Conservation (phyloP, 1,139 yeast species). For the Ogataea hybrid region DNA sequence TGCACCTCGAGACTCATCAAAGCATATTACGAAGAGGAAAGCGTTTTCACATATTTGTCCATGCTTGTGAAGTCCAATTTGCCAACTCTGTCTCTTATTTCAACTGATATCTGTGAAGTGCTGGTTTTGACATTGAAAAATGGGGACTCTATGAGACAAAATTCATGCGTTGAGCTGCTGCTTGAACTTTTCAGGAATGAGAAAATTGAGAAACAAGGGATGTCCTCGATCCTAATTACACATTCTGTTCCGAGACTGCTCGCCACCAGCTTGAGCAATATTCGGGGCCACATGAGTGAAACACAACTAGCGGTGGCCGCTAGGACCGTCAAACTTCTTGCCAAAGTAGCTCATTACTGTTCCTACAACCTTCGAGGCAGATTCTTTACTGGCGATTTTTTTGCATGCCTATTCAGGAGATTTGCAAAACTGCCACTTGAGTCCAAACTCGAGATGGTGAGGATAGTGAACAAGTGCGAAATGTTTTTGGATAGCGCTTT, state of each 20-base stretch:
- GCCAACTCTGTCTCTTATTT: conserved; percentile 49
- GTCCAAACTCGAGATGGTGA: conserved; percentile 15
- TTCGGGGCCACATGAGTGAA: conserved; percentile 15
- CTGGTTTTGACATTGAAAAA: conserved; percentile 8
- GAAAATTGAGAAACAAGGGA: conserved; percentile 11
- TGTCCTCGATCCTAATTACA: conserved; percentile 10
- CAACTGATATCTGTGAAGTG: conserved; percentile 38
- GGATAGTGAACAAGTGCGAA: conserved; percentile 12
- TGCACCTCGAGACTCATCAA: conserved; percentile 11
- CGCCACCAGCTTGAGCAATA: conserved; percentile 10
- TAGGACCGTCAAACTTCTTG: conserved; percentile 9
- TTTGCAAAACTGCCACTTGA: conserved; percentile 13
- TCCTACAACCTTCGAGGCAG: conserved; percentile 9
- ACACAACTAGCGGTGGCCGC: conserved; percentile 7
- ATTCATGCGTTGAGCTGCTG: conserved; percentile 9
- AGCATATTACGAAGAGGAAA: conserved; percentile 9
- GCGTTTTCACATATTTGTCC: conserved; percentile 8
- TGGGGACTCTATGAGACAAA: conserved; percentile 12
- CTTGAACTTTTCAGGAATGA: conserved; percentile 14
- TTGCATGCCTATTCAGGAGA: conserved; percentile 14
- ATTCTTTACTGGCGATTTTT: conserved; percentile 13
- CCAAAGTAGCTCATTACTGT: conserved; percentile 13
- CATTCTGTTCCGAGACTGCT: conserved; percentile 8
- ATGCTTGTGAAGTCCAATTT: conserved; percentile 37
- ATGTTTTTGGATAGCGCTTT: conserved; percentile 6